Evolutionary conservation across 1,284 basidiomycete genomes (phyloP), one percentile per base, ranked within the genome.

Genomic region (Cutaneotrichosporon dermatis): DNA sequence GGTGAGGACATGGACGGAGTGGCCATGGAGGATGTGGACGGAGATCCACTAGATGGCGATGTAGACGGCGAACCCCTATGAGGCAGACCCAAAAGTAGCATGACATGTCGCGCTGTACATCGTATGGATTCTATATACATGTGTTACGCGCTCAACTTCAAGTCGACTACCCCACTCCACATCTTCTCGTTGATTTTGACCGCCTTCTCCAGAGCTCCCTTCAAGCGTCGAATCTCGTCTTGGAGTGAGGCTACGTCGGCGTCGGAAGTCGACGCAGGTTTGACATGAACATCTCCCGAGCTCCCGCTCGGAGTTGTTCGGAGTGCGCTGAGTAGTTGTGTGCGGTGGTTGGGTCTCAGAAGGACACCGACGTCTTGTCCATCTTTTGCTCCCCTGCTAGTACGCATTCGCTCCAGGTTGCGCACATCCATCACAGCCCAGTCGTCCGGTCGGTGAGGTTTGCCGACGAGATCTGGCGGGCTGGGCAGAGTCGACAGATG

Each of bases 131-230:
- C 25, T 25, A 25, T 25, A 25, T 25, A 25, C 25, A 25, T 25
- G 25, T 25, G 25, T 25, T 25, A 25, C 25, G 25, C 25, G 25
- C 25, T 25, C 25, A 25, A 25, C 25, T 25, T 68, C 43, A 71
- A 39, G 54, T 77, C 75, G 25, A 77, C 72, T 0, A 93, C 84
- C 1, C 83, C 84, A 65, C 88, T 87, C 92, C 92, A 94, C 87
- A 94, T 93, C 54, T 84, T 82, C 69, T 93, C 90, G 66, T 94
- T 95, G 59, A 93, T 82, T 39, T 86, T 84, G 69, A 90, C 89
- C 4, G 92, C 92, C 71, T 85, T 87, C 34, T 84, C 84, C 1
- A 95, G 79, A 63, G 90, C 86, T 50, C 84, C 82, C 39, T 81
- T 83, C 59, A 93, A 75, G 25, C 76, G 78, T 55, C 80, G 80